A percentile compares a stretch with the other conserved stretches of the same genome.
Conservation (phyloP, 1,284 basidiomycete species). For the Meira nashicola region DNA sequence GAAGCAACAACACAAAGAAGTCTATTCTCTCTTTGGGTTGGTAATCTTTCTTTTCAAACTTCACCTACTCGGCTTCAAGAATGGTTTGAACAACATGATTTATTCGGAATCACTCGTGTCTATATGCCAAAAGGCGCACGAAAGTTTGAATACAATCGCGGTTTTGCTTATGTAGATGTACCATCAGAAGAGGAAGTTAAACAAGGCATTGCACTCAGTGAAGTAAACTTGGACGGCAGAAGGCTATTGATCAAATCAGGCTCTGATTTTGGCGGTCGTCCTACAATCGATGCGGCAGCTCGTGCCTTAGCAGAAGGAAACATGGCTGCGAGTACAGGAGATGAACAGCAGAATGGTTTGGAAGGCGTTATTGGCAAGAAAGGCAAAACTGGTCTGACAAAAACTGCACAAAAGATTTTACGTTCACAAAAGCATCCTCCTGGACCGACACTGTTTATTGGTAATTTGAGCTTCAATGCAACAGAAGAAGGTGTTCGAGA, state of each 20-base stretch:
- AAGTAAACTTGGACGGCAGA: conserved; percentile 76
- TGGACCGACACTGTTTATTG: conserved; percentile 76
- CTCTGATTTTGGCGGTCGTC: conserved; percentile 54
- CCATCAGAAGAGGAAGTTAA: conserved; percentile 68
- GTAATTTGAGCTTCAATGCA: conserved; percentile 86
- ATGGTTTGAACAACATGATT: conserved; percentile 36
- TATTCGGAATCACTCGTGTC: conserved; percentile 56
- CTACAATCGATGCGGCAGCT: conserved; percentile 38
- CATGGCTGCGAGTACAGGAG: neutral
- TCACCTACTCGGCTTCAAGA: conserved; percentile 29
- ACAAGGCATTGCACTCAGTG: conserved; percentile 72
- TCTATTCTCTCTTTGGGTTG: conserved; percentile 64
- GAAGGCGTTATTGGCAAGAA: conserved; percentile 7
- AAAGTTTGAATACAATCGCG: conserved; percentile 57
- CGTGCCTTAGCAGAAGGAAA: conserved; percentile 19
- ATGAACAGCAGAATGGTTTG: neutral
- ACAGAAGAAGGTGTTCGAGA: conserved; percentile 65
- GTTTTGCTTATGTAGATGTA: conserved; percentile 93
- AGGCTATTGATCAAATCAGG: conserved; percentile 89
- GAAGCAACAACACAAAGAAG: conserved; percentile 13
- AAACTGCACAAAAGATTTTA: conserved; percentile 76
- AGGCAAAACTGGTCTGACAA: conserved; percentile 59
- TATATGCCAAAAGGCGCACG: conserved; percentile 58
- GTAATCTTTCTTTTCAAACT: conserved; percentile 47
- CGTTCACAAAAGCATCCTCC: conserved; percentile 75